These are phyloP conservation scores for Fusarium nanum DNA, from an alignment of 2,329 filamentous ascomycete species.

Conservation along the genomic window DNA sequence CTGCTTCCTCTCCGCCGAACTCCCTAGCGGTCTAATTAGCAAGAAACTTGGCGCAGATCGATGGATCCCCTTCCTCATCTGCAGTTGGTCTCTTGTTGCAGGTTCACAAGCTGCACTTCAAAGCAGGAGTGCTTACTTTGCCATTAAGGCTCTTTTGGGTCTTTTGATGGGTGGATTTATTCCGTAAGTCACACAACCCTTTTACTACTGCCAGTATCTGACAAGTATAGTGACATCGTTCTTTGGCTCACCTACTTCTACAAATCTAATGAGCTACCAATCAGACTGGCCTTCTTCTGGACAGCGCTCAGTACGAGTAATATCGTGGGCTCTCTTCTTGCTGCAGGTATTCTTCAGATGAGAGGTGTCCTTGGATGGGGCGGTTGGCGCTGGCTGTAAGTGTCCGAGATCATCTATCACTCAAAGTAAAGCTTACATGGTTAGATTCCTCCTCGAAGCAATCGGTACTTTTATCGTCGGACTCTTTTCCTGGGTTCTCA, in stretches of 20 bases:
- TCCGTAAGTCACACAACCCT: conserved; percentile 48
- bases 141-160: conserved; percentile 57
- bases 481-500: conserved; percentile 57
- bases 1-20: conserved; percentile 59
- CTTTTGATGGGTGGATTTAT: conserved; percentile 64
- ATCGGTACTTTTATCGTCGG: conserved; percentile 57
- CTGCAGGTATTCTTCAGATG: conserved; percentile 53
- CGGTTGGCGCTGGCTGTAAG: conserved; percentile 55
- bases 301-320: conserved; percentile 69
- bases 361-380: conserved; percentile 52
- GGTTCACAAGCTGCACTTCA: conserved; percentile 54
- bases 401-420: neutral
- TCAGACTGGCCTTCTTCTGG: conserved; percentile 77
- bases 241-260: conserved; percentile 82
- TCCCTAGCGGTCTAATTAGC: conserved; percentile 62
- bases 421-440: neutral
- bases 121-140: conserved; percentile 54
- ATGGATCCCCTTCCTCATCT: conserved; percentile 58
- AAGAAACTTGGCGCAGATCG: conserved; percentile 63
- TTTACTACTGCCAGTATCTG: neutral
- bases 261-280: conserved; percentile 75
- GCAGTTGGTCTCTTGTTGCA: conserved; percentile 55
- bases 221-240: conserved; percentile 57
- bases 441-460: conserved; percentile 64
- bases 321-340: conserved; percentile 65